Conservation (phyloP, 179 eudicot genomes). For the Pouteria campechiana region DNA sequence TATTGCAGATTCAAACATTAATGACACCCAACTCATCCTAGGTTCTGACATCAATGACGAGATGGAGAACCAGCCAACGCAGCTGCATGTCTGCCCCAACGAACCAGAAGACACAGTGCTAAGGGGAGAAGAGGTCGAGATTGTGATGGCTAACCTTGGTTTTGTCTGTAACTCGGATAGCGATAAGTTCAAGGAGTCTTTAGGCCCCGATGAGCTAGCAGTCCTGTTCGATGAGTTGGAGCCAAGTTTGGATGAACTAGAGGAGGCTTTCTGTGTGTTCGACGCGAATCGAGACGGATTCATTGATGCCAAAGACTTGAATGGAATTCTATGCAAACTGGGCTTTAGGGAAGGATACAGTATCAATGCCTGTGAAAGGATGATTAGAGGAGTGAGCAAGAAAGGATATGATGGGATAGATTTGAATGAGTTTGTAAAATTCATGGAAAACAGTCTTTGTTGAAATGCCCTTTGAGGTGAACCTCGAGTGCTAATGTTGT, state of each 20-base stretch:
- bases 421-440: slow-evolving; percentile 25
- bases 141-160: slow-evolving; percentile 17
- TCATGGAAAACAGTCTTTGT: slow-evolving; percentile 10
- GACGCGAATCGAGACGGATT: slow-evolving; percentile 46
- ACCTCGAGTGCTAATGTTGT: no score
- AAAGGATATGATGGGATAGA: slow-evolving; percentile 31
- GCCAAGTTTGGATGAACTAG: slow-evolving; percentile 30
- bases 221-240: slow-evolving; percentile 25
- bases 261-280: slow-evolving; percentile 40
- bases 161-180: slow-evolving; percentile 3
- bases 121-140: slow-evolving; percentile 4
- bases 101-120: neutral
- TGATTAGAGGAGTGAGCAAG: slow-evolving; percentile 31
- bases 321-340: slow-evolving; percentile 21
- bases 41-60: no score
- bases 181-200: slow-evolving; percentile 1
- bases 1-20: no score
- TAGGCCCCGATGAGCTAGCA: slow-evolving; percentile 6
- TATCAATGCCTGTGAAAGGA: slow-evolving; percentile 20
- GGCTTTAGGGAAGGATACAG: slow-evolving; percentile 16
- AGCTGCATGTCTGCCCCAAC: no score
- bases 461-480: no score
- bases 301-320: slow-evolving; percentile 37
- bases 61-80: no score
- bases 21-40: no score